Evolutionary conservation across 2,329 filamentous ascomycete genomes (phyloP), one percentile per base, ranked within the genome.

Genomic region (Alternaria alternata): DNA sequence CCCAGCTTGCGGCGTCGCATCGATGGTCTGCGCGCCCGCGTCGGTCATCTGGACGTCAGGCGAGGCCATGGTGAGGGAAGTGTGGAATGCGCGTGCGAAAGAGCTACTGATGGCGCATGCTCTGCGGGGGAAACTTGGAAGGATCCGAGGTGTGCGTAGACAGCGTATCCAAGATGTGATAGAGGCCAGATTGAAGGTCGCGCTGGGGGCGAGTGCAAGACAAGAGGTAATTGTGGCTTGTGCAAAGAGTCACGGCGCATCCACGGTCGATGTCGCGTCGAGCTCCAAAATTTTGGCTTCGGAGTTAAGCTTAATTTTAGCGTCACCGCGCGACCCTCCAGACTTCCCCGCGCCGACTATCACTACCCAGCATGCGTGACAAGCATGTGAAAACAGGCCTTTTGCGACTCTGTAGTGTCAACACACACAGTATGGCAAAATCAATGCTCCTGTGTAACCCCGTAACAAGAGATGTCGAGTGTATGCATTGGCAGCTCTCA

Each of bases 271-370:
- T 32, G 62, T 65, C 66, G 64, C 62, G 64, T 65, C 49, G 51
- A 65, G 61, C 62, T 58, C 68, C 65, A 69, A 69, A 72, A 58
- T 68, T 70, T 72, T 69, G 51, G 64, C 54, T 49, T 57, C 54
- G 46, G 58, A 57, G 55, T 67, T 73, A 73, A 74, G 73, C 71
- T 75, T 71, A 73, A 64, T 61, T 46, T 65, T 76, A 73, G 75
- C 69, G 74, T 44, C 67, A 66, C 59, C 58, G 60, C 63, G 39
- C 46, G 38, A 41, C 39, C 39, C 20, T 16, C 38, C 30, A 30
- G 11, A 11, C 41, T 48, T 51, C 61, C 47, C 58, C 63, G 49
- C 53, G 51, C 44, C 47, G 46, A 51, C 34, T 30, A 43, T 26
- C 49, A 24, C 49, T 32, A 46, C 24, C 18, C 18, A 43, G 38